Evolutionary conservation across 495 filamentous ascomycete species (phyloP).

Genomic region (Penicillium argentinense): DNA sequence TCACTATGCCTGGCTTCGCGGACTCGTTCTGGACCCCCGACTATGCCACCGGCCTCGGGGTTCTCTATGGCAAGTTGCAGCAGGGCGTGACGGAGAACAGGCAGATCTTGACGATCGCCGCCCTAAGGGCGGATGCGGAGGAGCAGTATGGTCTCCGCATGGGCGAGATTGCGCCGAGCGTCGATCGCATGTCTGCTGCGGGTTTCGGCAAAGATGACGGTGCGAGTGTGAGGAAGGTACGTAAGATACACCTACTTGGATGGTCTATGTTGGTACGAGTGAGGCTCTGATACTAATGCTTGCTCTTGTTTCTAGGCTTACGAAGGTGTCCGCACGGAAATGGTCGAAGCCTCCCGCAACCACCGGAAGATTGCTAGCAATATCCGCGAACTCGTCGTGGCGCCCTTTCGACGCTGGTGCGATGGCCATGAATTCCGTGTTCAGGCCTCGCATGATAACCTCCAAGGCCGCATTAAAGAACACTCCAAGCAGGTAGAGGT

Average conservation of each 20-base stretch:
- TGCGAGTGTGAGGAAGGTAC: conserved; percentile 90
- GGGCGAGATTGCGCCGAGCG: conserved; percentile 76
- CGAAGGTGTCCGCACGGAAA: conserved; percentile 90
- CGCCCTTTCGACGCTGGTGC: conserved; percentile 92
- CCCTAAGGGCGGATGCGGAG: conserved; percentile 94
- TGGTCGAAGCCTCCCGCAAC: conserved; percentile 85
- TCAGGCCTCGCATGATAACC: conserved; percentile 89
- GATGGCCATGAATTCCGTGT: conserved; percentile 89
- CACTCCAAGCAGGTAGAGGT: conserved; percentile 89
- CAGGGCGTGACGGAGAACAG: conserved; percentile 94
- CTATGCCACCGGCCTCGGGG: conserved; percentile 89
- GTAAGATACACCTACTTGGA: conserved; percentile 10
- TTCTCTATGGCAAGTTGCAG: conserved; percentile 95
- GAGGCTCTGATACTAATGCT: background rate
- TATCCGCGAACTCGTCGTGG: conserved; percentile 91
- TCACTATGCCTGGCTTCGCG: conserved; percentile 78
- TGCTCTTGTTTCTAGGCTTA: conserved; percentile 65
- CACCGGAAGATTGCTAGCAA: conserved; percentile 95
- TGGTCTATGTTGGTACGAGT: background rate
- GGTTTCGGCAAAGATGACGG: conserved; percentile 94
- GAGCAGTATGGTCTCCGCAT: conserved; percentile 82
- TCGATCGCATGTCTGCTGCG: conserved; percentile 71
- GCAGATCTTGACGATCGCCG: conserved; percentile 86
- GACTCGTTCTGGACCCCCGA: conserved; percentile 96
- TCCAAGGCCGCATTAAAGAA: conserved; percentile 83